These are phyloP conservation scores for Cajanus cajan DNA, from an alignment of 306 rosid genomes.

Conservation along the genomic window DNA sequence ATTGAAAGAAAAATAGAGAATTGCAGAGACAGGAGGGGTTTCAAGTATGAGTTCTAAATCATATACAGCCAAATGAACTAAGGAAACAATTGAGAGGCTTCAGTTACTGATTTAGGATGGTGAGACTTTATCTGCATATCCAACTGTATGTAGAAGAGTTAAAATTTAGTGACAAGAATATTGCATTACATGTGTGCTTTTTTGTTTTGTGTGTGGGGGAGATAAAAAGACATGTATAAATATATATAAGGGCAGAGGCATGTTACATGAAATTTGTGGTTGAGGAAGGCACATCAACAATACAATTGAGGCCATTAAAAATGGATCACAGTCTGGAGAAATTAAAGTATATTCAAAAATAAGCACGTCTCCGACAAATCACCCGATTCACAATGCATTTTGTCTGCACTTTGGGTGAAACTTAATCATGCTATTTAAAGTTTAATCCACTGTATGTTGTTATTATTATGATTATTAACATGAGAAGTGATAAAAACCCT, in stretches of 20 bases:
- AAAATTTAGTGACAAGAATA: constrained; percentile 23
- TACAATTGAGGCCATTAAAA: not conserved
- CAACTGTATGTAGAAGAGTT: not conserved
- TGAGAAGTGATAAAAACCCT: not conserved
- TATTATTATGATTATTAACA: not conserved
- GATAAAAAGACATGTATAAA: not conserved
- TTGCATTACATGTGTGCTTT: constrained; percentile 4
- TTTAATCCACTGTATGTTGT: not conserved
- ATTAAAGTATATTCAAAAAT: constrained; percentile 1
- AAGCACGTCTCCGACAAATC: constrained; percentile 63
- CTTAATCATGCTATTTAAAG: not conserved
- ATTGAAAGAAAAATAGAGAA: not conserved
- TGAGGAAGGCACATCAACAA: not conserved
- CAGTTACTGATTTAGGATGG: not conserved
- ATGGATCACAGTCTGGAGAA: not conserved
- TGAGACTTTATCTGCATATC: not conserved
- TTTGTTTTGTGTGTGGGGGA: not conserved
- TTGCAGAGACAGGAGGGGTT: not conserved
- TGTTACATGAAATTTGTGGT: not conserved
- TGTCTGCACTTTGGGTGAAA: constrained; percentile 39
- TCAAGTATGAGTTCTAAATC: not conserved
- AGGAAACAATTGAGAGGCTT: not conserved
- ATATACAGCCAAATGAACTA: not conserved
- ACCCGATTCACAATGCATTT: constrained; percentile 35
- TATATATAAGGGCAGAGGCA: not conserved